A percentile compares a stretch with the other conserved stretches of the same genome.
These are phyloP conservation scores for Gamsiella multidivaricata DNA, from an alignment of 192 early-diverging fungal genomes.

Conservation along the genomic window DNA sequence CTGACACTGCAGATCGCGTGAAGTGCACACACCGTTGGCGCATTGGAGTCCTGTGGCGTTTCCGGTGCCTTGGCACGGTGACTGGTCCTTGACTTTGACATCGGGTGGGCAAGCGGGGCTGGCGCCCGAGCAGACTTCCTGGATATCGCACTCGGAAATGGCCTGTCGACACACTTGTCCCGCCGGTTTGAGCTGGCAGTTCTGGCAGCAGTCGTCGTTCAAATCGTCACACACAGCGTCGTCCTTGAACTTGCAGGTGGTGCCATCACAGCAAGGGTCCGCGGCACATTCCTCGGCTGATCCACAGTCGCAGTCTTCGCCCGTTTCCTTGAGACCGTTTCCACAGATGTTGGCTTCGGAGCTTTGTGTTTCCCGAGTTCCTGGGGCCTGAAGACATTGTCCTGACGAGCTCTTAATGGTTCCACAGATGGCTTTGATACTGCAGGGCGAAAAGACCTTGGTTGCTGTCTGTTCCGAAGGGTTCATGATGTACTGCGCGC, in stretches of 20 bases:
- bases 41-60: constrained; percentile 62
- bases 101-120: constrained; percentile 79
- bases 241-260: constrained; percentile 83
- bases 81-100: constrained; percentile 70
- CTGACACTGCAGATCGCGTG: constrained; percentile 75
- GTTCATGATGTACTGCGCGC: constrained; percentile 77
- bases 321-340: constrained; percentile 89
- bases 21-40: constrained; percentile 80
- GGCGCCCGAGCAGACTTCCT: constrained; percentile 80
- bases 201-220: constrained; percentile 87
- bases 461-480: constrained; percentile 73
- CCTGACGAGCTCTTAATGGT: constrained; percentile 39
- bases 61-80: constrained; percentile 63
- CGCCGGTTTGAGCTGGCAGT: constrained; percentile 73
- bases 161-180: constrained; percentile 77
- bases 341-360: constrained; percentile 82
- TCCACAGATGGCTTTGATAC: constrained; percentile 46
- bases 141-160: constrained; percentile 83
- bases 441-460: constrained; percentile 68
- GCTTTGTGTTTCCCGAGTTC: constrained; percentile 30
- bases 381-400: constrained; percentile 45
- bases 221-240: constrained; percentile 81
- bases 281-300: constrained; percentile 70
- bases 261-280: constrained; percentile 85
- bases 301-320: constrained; percentile 95